Percentiles rank a stretch among this genome's conserved stretches.
phyloP scores from a whole-genome alignment of 1,139 yeast genomes.

The Candida sp. region DNA sequence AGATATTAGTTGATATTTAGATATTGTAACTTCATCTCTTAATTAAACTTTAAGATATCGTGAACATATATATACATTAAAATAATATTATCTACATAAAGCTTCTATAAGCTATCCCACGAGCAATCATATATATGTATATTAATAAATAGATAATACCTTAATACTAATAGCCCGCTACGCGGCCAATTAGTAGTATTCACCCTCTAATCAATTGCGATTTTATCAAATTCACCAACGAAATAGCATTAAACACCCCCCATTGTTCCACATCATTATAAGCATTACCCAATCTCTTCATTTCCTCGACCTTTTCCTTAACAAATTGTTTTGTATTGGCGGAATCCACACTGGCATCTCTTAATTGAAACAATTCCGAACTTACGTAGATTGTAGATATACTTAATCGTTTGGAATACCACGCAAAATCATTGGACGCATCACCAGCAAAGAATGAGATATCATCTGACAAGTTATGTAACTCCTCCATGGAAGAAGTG shows the following conservation, averaged over 20 bases:
- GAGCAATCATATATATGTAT: no score
- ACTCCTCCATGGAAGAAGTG: slow-evolving; percentile 53
- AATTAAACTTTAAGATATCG: no score
- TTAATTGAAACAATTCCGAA: slow-evolving; percentile 76
- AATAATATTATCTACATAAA: no score
- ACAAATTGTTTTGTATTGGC: slow-evolving; percentile 63
- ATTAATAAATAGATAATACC: no score
- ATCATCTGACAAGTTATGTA: slow-evolving; percentile 79
- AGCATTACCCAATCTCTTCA: slow-evolving; percentile 54
- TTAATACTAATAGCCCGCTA: no score
- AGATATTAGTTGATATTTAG: no score
- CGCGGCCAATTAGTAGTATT: not conserved
- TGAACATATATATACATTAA: no score
- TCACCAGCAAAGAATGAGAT: slow-evolving; percentile 80
- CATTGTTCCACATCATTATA: slow-evolving; percentile 71
- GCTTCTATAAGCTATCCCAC: no score
- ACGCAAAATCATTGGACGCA: slow-evolving; percentile 76
- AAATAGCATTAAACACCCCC: slow-evolving; percentile 66
- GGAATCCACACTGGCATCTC: slow-evolving; percentile 60
- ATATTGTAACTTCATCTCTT: no score
- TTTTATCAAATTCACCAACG: slow-evolving; percentile 63
- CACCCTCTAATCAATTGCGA: slow-evolving; percentile 69
- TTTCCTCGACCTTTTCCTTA: slow-evolving; percentile 52
- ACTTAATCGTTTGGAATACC: slow-evolving; percentile 87
- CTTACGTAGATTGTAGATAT: slow-evolving; percentile 69